Evolutionary conservation across 495 filamentous ascomycete genomes (phyloP).

Genomic region (Delitschia confertaspora): DNA sequence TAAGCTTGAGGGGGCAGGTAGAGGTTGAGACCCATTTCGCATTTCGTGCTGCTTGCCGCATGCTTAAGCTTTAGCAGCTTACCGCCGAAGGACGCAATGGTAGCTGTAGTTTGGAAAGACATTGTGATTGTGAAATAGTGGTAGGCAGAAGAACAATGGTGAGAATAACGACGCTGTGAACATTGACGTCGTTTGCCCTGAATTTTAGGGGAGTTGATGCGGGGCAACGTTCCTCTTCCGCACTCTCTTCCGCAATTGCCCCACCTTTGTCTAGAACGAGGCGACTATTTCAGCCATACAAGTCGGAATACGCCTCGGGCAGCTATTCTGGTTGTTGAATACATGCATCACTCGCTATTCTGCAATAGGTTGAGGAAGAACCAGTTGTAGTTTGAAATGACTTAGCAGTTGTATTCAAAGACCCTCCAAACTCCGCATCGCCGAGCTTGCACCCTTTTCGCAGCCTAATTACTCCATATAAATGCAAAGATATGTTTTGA

Average conservation of each 20-base stretch:
- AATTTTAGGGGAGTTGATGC: conserved; percentile 12
- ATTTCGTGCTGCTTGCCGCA: conserved; percentile 58
- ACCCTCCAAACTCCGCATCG: too few relatives aligned
- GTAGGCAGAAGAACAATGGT: neutral
- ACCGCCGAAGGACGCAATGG: conserved; percentile 87
- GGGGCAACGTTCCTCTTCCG: conserved; percentile 20
- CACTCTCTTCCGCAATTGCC: conserved; percentile 3
- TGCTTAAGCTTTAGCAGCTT: conserved; percentile 91
- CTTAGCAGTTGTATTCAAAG: neutral
- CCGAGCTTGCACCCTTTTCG: conserved; percentile 14
- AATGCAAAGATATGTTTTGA: conserved; percentile 6
- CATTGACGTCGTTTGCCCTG: conserved; percentile 8
- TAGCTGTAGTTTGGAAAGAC: conserved; percentile 77
- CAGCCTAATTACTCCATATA: conserved; percentile 16
- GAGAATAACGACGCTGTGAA: conserved; percentile 1
- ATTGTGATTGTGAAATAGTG: conserved; percentile 40
- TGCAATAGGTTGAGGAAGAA: too few relatives aligned
- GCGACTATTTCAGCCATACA: conserved; percentile 14
- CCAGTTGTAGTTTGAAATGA: neutral
- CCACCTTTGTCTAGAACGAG: conserved; percentile 24
- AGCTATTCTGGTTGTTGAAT: too few relatives aligned
- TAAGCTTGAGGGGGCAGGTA: conserved; percentile 54
- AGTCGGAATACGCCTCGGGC: too few relatives aligned
- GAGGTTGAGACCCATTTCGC: conserved; percentile 61
- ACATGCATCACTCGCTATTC: too few relatives aligned